A percentile compares a stretch with the other conserved stretches of the same genome.
Conservation (phyloP, 2,329 filamentous ascomycete species). For the Penicillium palitans region DNA sequence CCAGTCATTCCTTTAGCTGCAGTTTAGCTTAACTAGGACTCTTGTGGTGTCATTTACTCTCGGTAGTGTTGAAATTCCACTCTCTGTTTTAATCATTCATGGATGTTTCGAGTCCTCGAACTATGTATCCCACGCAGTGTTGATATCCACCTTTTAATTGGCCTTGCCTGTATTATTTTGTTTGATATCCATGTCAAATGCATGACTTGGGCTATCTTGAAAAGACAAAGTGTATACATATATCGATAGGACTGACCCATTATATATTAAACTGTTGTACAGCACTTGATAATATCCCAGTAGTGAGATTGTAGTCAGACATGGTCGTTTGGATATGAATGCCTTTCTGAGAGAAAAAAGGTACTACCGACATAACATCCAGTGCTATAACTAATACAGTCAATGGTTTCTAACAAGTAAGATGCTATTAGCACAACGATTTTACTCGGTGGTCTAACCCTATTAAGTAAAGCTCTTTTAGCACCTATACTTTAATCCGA, state of each 20-base stretch:
- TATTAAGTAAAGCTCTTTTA: too few species aligned
- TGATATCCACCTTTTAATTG: not conserved
- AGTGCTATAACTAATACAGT: too few species aligned
- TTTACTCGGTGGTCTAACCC: too few species aligned
- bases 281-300: too few species aligned
- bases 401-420: too few species aligned
- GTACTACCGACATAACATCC: too few species aligned
- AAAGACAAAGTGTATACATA: not conserved
- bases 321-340: too few species aligned
- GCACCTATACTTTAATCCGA: too few species aligned
- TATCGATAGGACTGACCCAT: not conserved
- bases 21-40: not conserved
- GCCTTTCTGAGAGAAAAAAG: too few species aligned
- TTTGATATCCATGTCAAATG: not conserved
- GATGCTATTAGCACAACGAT: too few species aligned
- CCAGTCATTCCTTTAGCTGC: slow-evolving; percentile 1
- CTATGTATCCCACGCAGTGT: not conserved
- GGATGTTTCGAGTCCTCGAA: not conserved
- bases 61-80: not conserved
- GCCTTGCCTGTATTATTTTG: not conserved
- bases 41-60: not conserved
- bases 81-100: not conserved
- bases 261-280: not conserved
- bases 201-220: not conserved
- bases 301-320: too few species aligned